Evolutionary conservation across 352 stramenopile species (phyloP).

Genomic region (Phytophthora crassamura): DNA sequence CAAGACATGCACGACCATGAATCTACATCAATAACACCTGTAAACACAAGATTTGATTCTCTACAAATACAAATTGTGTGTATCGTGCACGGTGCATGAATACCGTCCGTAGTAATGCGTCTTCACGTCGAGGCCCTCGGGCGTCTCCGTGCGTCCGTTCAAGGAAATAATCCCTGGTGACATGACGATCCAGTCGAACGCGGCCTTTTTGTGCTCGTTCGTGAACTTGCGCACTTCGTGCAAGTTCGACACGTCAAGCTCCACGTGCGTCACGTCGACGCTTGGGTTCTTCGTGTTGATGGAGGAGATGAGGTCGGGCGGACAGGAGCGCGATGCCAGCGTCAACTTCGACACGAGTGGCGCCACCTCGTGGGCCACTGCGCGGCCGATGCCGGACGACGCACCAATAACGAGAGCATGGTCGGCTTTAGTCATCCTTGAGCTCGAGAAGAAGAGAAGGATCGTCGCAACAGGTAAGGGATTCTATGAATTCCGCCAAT

Average conservation of each 20-base stretch:
- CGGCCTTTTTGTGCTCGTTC: conserved; percentile 5
- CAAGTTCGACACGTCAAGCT: conserved; percentile 22
- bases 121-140: conserved; percentile 25
- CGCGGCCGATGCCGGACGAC: conserved; percentile 26
- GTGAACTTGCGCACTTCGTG: conserved; percentile 26
- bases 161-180: conserved; percentile 17
- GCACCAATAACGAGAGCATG: conserved; percentile 27
- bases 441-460: neutral
- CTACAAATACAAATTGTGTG: no score
- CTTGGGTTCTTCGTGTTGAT: conserved; percentile 23
- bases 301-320: conserved; percentile 17
- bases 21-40: conserved; percentile 2
- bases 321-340: conserved; percentile 24
- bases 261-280: conserved; percentile 20
- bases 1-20: conserved; percentile 22
- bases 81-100: no score
- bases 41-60: no score
- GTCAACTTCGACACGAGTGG: conserved; percentile 20
- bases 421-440: conserved; percentile 15
- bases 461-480: no score
- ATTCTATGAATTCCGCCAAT: no score
- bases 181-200: conserved; percentile 28
- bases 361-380: conserved; percentile 16
- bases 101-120: conserved; percentile 29
- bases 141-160: conserved; percentile 16